These are phyloP conservation scores for Leccinum arenicola DNA, from an alignment of 768 basidiomycete species.

Conservation along the genomic window DNA sequence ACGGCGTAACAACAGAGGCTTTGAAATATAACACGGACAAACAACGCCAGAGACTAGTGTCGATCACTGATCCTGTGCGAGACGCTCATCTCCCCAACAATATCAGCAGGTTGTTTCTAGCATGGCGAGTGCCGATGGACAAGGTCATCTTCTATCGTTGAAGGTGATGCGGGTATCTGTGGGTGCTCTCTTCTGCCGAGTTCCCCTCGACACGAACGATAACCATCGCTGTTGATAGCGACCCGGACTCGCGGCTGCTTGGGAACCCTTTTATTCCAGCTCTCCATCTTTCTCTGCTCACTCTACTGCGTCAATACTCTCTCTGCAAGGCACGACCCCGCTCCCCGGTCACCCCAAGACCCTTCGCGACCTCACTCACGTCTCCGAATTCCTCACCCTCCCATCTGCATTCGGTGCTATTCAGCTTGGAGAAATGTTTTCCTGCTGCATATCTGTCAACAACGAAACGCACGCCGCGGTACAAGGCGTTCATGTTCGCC, in stretches of 20 bases:
- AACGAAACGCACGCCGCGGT: constrained; percentile 69
- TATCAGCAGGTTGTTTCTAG: neutral
- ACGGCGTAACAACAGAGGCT: neutral
- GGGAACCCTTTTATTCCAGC: constrained; percentile 87
- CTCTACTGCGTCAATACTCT: constrained; percentile 73
- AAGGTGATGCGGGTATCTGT: constrained; percentile 91
- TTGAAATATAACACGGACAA: constrained; percentile 25
- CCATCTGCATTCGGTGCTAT: constrained; percentile 84
- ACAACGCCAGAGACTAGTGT: constrained; percentile 9
- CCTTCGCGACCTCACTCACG: constrained; percentile 74
- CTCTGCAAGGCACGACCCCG: constrained; percentile 69
- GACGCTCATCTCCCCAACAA: neutral
- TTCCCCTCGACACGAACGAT: constrained; percentile 2
- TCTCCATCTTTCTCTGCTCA: constrained; percentile 80
- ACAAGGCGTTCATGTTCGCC: constrained; percentile 58
- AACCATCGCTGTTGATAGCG: constrained; percentile 42
- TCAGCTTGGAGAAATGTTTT: constrained; percentile 87
- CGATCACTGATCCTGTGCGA: neutral
- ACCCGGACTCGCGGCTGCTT: constrained; percentile 69
- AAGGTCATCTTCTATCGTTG: constrained; percentile 66
- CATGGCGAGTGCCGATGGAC: constrained; percentile 42
- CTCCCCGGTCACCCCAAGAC: constrained; percentile 80
- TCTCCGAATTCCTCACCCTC: constrained; percentile 75
- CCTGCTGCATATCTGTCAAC: constrained; percentile 77
- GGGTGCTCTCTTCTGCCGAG: constrained; percentile 33